Evolutionary conservation across 1,139 yeast genomes (phyloP), one percentile per base, ranked within the genome.

Genomic region (Nakaseomyces uthaithaninus): DNA sequence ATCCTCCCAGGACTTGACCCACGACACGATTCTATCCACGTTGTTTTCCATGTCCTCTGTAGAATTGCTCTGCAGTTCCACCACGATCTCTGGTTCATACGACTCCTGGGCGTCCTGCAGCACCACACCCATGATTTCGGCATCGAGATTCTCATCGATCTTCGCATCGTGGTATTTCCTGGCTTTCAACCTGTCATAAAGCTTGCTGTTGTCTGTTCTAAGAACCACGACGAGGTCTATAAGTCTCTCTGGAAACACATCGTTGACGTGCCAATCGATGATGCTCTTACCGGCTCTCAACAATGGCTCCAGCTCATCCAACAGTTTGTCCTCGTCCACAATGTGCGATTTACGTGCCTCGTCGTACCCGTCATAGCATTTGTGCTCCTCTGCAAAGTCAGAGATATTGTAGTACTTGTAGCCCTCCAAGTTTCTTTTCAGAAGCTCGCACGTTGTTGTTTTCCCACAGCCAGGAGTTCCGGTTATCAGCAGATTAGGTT

Each of bases 381-480:
- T 72, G 42, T 84, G 67, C 40, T 79, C 79, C 52, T 82, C 82
- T 33, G 96, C 97, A 53, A 82, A 69, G 35, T 84, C 89, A 54
- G 93, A 83, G 45, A 93, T 76, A 48, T 79, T 73, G 47, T 81
- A 71, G 53, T 83, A 82, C 37, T 60, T 65, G 51, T 79, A 72
- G 10, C 63, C 65, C 6, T 69, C 64, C 22, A 79, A 59, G 43
- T 71, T 72, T 35, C 74, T 67, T 6, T 70, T 75, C 43, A 89
- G 66, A 42, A 71, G 67, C 52, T 75, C 79, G 3, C 91, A 77
- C 53, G 89, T 96, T 15, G 91, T 79, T 1, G 96, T 75, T 57
- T 91, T 91, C 11, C 99, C 99, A 53, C 96, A 86, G 0, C 98
- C 97, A 11, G 98, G 98, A 1, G 98, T 93, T 3, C 98, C 98